Evolutionary conservation across 2,329 filamentous ascomycete genomes (phyloP).

Genomic region (Lachnellula willkommii): DNA sequence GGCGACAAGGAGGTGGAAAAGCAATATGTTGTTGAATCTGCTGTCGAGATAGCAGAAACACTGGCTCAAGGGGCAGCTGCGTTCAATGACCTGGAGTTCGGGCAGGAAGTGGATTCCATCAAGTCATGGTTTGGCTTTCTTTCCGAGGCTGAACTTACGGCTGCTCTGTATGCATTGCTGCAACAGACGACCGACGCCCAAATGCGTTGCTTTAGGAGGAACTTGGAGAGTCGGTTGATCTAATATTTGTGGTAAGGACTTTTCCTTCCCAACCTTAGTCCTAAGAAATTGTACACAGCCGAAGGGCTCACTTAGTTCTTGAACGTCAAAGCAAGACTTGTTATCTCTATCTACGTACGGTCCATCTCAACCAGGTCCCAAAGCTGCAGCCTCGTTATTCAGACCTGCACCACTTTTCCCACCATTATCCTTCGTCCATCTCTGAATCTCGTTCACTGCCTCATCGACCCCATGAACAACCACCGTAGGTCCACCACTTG

Average conservation of each 20-base stretch:
- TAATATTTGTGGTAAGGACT: neutral
- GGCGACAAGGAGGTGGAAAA: neutral
- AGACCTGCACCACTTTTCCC: neutral
- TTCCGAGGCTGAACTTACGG: neutral
- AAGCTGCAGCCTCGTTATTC: neutral
- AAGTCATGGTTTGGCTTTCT: neutral
- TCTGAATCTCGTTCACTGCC: constrained; percentile 41
- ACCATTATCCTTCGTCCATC: constrained; percentile 27
- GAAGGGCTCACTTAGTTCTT: too few relatives aligned
- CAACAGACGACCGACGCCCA: neutral
- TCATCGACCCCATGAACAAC: constrained; percentile 53
- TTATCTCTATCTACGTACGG: neutral
- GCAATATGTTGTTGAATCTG: neutral
- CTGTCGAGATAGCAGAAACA: neutral
- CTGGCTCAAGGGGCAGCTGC: neutral
- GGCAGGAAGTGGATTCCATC: neutral
- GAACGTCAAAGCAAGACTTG: too few relatives aligned
- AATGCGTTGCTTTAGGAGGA: neutral
- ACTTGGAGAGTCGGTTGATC: neutral
- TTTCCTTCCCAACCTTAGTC: neutral
- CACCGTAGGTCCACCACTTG: constrained; percentile 45
- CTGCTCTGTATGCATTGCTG: neutral
- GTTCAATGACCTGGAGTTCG: neutral
- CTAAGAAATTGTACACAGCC: neutral
- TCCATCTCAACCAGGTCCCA: neutral